Percentiles rank a stretch among this genome's conserved stretches.
These are phyloP conservation scores for Yamadazyma songkhlaensis DNA, from an alignment of 1,139 yeast species.

Conservation along the genomic window DNA sequence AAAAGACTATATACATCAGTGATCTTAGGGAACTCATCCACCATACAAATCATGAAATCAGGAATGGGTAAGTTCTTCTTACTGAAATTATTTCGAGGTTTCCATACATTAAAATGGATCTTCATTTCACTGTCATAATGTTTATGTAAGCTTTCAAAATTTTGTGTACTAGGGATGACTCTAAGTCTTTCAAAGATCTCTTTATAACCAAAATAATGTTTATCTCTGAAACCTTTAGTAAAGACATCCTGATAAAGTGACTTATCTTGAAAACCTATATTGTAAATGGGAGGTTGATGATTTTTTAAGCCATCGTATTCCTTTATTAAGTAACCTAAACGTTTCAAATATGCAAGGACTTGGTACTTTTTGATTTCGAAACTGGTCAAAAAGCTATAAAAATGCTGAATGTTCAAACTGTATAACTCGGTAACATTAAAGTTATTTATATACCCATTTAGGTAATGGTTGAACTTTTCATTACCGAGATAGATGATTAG, in stretches of 20 bases:
- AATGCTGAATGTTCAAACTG: constrained; percentile 61
- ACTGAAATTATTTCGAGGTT: constrained; percentile 68
- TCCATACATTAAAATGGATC: constrained; percentile 73
- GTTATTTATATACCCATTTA: constrained; percentile 13
- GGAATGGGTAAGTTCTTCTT: constrained; percentile 63
- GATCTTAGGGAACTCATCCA: constrained; percentile 48
- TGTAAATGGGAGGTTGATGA: too few species aligned
- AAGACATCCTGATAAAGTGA: constrained; percentile 2
- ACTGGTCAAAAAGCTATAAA: constrained; percentile 44
- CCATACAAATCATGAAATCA: constrained; percentile 68
- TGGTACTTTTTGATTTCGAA: constrained; percentile 52
- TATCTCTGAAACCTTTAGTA: constrained; percentile 9
- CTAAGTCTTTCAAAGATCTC: constrained; percentile 38
- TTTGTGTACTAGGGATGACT: constrained; percentile 27
- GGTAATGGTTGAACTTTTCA: constrained; percentile 16
- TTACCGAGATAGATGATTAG: constrained; percentile 50
- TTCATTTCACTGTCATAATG: constrained; percentile 6
- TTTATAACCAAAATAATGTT: constrained; percentile 35
- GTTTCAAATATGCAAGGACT: constrained; percentile 71
- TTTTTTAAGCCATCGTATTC: constrained; percentile 19
- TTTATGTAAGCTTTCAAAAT: constrained; percentile 17
- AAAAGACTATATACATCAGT: too few species aligned
- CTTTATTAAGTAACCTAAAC: constrained; percentile 74
- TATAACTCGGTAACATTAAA: constrained; percentile 17
- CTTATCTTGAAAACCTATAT: constrained; percentile 6